Percentiles rank a stretch among this genome's conserved stretches.
Conservation (phyloP, 345 rosid species). For the Zanthoxylum bungeanum region DNA sequence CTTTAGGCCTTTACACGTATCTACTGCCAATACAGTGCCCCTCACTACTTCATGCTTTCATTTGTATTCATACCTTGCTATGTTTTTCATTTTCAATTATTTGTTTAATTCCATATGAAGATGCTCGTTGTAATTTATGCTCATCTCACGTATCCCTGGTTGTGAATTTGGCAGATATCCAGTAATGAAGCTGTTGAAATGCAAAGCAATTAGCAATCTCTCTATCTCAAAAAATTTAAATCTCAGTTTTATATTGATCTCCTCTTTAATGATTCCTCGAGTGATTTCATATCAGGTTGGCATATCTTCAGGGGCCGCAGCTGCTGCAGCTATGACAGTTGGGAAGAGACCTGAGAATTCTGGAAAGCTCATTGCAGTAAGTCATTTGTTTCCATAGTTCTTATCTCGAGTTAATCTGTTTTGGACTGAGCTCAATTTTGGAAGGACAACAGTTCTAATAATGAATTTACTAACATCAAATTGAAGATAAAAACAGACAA, state of each 20-base stretch:
- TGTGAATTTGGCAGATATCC: constrained; percentile 53
- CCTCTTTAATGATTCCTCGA: no score
- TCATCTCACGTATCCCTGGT: background rate
- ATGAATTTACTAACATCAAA: background rate
- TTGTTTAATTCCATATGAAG: background rate
- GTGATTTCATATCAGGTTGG: constrained; percentile 80
- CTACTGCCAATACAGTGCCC: background rate
- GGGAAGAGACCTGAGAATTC: constrained; percentile 92
- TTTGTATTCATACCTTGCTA: background rate
- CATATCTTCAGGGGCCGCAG: constrained; percentile 97
- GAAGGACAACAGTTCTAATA: background rate
- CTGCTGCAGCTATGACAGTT: constrained; percentile 81
- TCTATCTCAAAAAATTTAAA: no score
- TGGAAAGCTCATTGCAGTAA: constrained; percentile 87
- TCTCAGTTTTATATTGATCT: no score
- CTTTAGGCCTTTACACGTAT: background rate
- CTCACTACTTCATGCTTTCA: background rate
- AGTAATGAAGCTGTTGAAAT: constrained; percentile 92
- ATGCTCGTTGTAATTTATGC: background rate
- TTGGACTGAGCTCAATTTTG: background rate
- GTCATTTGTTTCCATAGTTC: constrained; percentile 23
- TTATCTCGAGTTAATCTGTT: background rate
- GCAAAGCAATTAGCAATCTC: constrained; percentile 90
- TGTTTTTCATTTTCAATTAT: background rate
- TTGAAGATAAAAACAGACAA: background rate